Evolutionary conservation across 2,329 filamentous ascomycete genomes (phyloP).

Genomic region (Fulvia fulva): DNA sequence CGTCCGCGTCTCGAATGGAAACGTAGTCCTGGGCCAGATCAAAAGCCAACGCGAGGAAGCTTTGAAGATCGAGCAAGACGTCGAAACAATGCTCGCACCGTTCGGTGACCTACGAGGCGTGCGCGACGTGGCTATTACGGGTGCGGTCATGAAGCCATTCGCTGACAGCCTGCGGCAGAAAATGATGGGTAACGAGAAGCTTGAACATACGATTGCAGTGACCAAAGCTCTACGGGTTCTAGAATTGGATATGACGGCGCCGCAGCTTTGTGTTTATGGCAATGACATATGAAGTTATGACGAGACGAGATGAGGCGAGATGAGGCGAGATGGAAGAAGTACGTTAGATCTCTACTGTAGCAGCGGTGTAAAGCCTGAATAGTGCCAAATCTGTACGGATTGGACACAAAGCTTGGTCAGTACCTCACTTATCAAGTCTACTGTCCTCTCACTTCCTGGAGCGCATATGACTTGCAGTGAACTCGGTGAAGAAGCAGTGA

Average conservation of each 20-base stretch:
- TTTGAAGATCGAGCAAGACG: slow-evolving; percentile 31
- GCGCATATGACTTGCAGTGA: too few species aligned
- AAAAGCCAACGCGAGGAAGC: slow-evolving; percentile 31
- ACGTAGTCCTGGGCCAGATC: slow-evolving; percentile 29
- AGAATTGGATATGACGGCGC: slow-evolving; percentile 10
- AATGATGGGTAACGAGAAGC: slow-evolving; percentile 28
- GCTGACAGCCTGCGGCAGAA: slow-evolving; percentile 32
- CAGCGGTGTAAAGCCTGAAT: too few species aligned
- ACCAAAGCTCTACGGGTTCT: slow-evolving; percentile 2
- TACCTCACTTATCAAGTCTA: too few species aligned
- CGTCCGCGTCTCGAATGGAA: slow-evolving; percentile 32
- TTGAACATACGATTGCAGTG: slow-evolving; percentile 1
- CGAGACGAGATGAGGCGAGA: background rate
- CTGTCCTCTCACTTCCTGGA: too few species aligned
- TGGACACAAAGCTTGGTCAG: too few species aligned
- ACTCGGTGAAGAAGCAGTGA: too few species aligned
- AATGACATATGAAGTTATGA: slow-evolving; percentile 22
- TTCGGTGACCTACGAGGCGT: slow-evolving; percentile 38
- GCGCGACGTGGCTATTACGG: slow-evolving; percentile 35
- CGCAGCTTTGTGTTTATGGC: slow-evolving; percentile 26
- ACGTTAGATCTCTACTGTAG: too few species aligned
- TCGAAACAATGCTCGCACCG: slow-evolving; percentile 43
- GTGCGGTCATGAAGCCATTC: slow-evolving; percentile 39
- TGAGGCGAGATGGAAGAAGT: too few species aligned
- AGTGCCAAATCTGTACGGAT: too few species aligned